Base-by-base conservation (phyloP, 2,329 filamentous ascomycete genomes). In the Ophiognomonia clavigignenti-juglandacearum region DNA sequence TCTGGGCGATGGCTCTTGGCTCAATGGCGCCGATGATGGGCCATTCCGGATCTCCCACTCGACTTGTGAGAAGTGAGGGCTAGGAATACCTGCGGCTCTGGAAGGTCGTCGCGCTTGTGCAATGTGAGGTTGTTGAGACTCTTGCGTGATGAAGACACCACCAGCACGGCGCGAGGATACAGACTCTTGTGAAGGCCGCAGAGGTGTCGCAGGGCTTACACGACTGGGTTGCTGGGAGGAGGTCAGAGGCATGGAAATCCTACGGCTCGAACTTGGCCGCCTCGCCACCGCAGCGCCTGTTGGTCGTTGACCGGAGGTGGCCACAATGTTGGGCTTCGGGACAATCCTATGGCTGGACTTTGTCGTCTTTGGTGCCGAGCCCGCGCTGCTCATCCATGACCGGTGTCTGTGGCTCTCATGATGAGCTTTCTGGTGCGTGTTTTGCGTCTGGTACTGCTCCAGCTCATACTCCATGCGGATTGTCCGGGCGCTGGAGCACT, bases 171-270 rank as follows among this genome's bases (percentile, higher is more conserved):
- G 69, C 52, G 66, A 71, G 55, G 67, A 71, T 56, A 74, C 68
- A 59, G 73, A 75, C 53, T 66, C 71, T 38, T 63, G 64, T 20
- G 72, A 46, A 14, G 58, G 57, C 36, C 54, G 55, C 22, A 29
- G 61, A 37, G 64, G 62, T 11, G 61, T 65, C 41, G 61, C 62
- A 43, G 56, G 51, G 27, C 42, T 49, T 19, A 20, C 35, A 29
- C 39, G 34, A 32, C 42, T 31, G 6, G 42, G 18, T 9, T 45
- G 39, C 19, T 41, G 40, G n/a, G 45, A 51, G 16, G 69, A 57
- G 40, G 71, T 66, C 20, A 67, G 48, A 34, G 67, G 62, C 20
- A 60, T 61, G 26, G 64, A 57, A 47, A 68, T 64, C 51, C 64
- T 46, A 23, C 47, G 40, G 46, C 39, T 48, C 13, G 42, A 31